These are phyloP conservation scores for Fusarium sororula DNA, from an alignment of 2,329 filamentous ascomycete species.

Conservation along the genomic window DNA sequence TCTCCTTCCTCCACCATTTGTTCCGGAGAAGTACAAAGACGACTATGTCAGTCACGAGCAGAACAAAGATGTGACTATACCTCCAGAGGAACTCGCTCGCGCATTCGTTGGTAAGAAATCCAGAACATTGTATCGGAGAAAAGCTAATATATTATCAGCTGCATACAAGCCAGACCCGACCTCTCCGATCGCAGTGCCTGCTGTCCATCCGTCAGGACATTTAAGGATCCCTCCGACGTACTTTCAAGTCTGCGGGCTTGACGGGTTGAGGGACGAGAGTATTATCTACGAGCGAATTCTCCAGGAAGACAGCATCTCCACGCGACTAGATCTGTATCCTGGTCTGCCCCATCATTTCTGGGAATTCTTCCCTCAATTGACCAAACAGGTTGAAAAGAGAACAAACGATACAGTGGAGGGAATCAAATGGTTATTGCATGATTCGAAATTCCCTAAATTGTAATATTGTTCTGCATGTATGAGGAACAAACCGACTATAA, in stretches of 20 bases:
- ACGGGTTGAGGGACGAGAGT: not conserved
- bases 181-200: not conserved
- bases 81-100: not conserved
- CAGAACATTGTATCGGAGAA: accelerated
- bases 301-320: not conserved
- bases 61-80: not conserved
- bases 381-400: not conserved
- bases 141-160: not conserved
- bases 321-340: not conserved
- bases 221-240: not conserved
- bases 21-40: not conserved
- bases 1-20: not conserved
- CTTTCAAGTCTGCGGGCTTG: not conserved
- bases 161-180: not conserved
- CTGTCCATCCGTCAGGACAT: not conserved
- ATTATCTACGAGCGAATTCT: not conserved
- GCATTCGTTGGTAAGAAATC: not conserved
- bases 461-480: not conserved
- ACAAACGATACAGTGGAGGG: not conserved
- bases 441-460: not conserved
- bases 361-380: not conserved
- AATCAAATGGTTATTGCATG: not conserved
- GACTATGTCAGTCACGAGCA: not conserved
- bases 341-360: not conserved
- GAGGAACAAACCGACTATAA: not conserved